Evolutionary conservation across 2,329 filamentous ascomycete genomes (phyloP).

Genomic region (Trichoderma simmonsii): DNA sequence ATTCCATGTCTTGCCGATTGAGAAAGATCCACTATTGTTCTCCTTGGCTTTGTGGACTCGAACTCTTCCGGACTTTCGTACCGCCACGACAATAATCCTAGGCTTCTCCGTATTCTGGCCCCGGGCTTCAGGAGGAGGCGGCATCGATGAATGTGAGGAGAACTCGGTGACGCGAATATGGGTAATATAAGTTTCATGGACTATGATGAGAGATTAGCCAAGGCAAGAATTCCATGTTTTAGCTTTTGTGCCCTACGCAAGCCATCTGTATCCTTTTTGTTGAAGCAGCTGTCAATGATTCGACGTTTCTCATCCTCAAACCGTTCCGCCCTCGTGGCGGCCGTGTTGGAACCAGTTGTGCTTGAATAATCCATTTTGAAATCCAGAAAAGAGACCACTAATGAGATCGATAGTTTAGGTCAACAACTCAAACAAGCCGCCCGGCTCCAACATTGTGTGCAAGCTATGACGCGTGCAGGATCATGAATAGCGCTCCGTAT

Average conservation of each 20-base stretch:
- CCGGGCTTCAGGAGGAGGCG: constrained; percentile 75
- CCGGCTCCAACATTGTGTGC: constrained; percentile 20
- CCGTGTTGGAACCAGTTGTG: constrained; percentile 35
- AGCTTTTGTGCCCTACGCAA: constrained; percentile 60
- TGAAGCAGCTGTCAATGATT: constrained; percentile 93
- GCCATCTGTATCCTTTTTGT: constrained; percentile 82
- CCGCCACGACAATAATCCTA: constrained; percentile 87
- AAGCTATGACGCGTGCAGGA: constrained; percentile 1
- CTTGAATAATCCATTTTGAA: constrained; percentile 40
- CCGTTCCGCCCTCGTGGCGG: constrained; percentile 61
- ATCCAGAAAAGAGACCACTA: not conserved
- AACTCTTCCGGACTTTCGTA: constrained; percentile 86
- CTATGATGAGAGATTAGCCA: constrained; percentile 27
- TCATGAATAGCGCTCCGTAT: not conserved
- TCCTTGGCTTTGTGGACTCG: constrained; percentile 97
- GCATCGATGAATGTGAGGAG: constrained; percentile 74
- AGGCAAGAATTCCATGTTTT: not conserved
- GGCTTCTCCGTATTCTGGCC: constrained; percentile 75
- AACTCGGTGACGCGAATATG: constrained; percentile 92
- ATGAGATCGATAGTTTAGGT: not conserved
- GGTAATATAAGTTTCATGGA: constrained; percentile 88
- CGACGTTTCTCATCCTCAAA: constrained; percentile 97
- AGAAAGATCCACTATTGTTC: constrained; percentile 90
- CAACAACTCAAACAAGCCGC: constrained; percentile 10
- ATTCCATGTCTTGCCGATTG: constrained; percentile 97